These are phyloP conservation scores for Fusarium abutilonis DNA, from an alignment of 2,329 filamentous ascomycete species.

Conservation along the genomic window DNA sequence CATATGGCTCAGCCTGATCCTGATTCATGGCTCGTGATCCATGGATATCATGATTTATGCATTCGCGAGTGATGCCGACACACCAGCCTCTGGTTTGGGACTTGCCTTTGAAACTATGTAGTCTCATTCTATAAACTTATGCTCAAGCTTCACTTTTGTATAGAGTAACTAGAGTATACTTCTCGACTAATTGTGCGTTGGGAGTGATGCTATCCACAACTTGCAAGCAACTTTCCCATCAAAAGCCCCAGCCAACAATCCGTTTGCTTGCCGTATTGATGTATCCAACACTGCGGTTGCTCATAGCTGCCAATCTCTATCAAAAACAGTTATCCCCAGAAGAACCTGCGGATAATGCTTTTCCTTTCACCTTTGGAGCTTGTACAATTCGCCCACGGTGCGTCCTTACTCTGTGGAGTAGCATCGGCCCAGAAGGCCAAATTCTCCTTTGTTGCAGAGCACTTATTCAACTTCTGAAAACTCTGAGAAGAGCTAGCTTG, in stretches of 20 bases:
- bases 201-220: conserved; percentile 2
- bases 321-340: conserved; percentile 49
- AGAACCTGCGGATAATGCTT: conserved; percentile 56
- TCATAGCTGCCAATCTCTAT: not conserved
- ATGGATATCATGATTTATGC: conserved; percentile 14
- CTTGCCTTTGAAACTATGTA: not conserved
- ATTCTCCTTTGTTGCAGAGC: conserved; percentile 25
- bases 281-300: conserved; percentile 5
- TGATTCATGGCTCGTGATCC: not conserved
- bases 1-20: not conserved
- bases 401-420: conserved; percentile 42
- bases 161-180: not conserved
- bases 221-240: not conserved
- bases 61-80: not conserved
- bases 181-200: not conserved
- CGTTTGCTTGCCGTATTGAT: conserved; percentile 3
- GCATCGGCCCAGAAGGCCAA: not conserved
- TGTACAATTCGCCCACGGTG: conserved; percentile 51
- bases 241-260: not conserved
- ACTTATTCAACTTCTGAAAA: conserved; percentile 10
- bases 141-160: not conserved
- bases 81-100: not conserved
- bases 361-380: conserved; percentile 8
- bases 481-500: conserved; percentile 9
- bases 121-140: not conserved